These are phyloP conservation scores for Caryopteris hybrid DNA, from an alignment of 305 asterid genomes.

Conservation along the genomic window DNA sequence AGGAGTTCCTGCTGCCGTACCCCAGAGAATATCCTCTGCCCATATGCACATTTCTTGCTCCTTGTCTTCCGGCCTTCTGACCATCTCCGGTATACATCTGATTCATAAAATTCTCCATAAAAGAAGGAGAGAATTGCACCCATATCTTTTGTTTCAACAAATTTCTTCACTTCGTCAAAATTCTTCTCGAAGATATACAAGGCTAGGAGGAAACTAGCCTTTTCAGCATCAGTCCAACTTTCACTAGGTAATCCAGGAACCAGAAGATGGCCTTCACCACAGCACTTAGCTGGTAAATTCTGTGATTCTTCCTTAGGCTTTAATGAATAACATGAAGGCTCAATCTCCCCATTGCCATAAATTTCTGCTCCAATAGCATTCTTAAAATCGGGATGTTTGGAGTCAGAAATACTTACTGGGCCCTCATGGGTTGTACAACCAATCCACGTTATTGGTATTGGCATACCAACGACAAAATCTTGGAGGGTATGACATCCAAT, in stretches of 20 bases:
- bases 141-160: slow-evolving; percentile 44
- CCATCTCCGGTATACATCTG: slow-evolving; percentile 57
- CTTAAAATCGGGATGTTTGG: slow-evolving; percentile 3
- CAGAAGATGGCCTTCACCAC: slow-evolving; percentile 21
- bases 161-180: slow-evolving; percentile 46
- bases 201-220: slow-evolving; percentile 49
- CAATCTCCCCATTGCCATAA: slow-evolving; percentile 17
- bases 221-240: slow-evolving; percentile 53
- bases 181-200: slow-evolving; percentile 61
- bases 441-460: slow-evolving; percentile 35
- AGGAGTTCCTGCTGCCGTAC: slow-evolving; percentile 62
- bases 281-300: slow-evolving; percentile 7
- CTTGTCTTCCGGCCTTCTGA: slow-evolving; percentile 44
- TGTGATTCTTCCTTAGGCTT: slow-evolving; percentile 5
- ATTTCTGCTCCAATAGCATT: neutral
- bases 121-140: slow-evolving; percentile 52
- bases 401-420: slow-evolving; percentile 12
- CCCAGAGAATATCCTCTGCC: slow-evolving; percentile 69
- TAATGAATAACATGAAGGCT: slow-evolving; percentile 7
- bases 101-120: slow-evolving; percentile 56
- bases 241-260: slow-evolving; percentile 43
- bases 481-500: slow-evolving; percentile 1
- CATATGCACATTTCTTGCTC: slow-evolving; percentile 48
- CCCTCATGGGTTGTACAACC: slow-evolving; percentile 14
- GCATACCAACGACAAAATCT: slow-evolving; percentile 31